Percentiles rank a stretch among this genome's conserved stretches.
Evolutionary conservation across 2,329 filamentous ascomycete species (phyloP).

Genomic region (Xylariales sp.): DNA sequence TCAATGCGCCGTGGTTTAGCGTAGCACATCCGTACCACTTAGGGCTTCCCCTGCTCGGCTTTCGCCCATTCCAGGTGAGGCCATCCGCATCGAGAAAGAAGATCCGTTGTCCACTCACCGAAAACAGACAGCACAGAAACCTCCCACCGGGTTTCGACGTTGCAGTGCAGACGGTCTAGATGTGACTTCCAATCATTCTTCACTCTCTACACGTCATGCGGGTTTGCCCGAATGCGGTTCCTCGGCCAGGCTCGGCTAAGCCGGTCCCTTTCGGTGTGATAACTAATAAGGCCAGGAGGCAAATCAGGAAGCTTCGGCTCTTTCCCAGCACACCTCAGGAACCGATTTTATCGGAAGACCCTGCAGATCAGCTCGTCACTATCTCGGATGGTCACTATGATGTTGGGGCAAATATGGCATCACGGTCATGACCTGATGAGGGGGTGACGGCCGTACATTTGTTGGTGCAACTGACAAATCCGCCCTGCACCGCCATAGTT

Average conservation of each 20-base stretch:
- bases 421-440: background rate
- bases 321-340: background rate
- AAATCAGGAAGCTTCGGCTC: background rate
- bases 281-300: background rate
- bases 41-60: background rate
- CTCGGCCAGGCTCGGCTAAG: background rate
- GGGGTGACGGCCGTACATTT: background rate
- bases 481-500: background rate
- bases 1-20: background rate
- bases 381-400: too few species aligned
- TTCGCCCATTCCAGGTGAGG: conserved; percentile 13
- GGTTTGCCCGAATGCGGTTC: conserved; percentile 1
- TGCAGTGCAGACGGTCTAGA: conserved; percentile 14
- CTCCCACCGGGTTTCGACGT: conserved; percentile 11
- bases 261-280: background rate
- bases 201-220: background rate
- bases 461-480: background rate
- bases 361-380: background rate
- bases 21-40: conserved; percentile 13
- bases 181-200: background rate
- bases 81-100: conserved; percentile 25
- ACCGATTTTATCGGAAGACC: background rate
- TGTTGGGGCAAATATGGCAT: background rate
- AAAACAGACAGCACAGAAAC: conserved; percentile 19
- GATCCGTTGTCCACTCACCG: conserved; percentile 18